Base-by-base conservation (phyloP, 768 basidiomycete genomes). In the Tulasnella calospora region DNA sequence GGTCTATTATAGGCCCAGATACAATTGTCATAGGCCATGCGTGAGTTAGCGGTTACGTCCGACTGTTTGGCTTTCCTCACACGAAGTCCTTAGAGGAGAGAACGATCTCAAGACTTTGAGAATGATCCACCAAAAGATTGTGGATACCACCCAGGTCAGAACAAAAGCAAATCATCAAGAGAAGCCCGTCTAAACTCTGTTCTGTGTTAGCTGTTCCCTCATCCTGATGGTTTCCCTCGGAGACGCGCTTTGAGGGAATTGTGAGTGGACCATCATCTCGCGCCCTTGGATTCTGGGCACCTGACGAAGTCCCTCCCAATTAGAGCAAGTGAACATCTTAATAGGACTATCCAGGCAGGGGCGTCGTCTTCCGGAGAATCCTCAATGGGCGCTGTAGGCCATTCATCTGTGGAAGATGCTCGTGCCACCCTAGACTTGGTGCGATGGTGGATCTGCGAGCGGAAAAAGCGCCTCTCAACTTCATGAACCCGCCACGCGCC, bases 81-180 rank as follows among this genome's bases (percentile, higher is more conserved):
- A 8, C 71, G 38, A 47, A 73, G 7, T 13, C 73, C 92, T 93
- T 84, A 94, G 92, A 0, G 87, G 99, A 27, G 97, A 99, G 80
- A 99, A 99, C 83, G 98, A 99, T 83, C 85, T 99, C 80, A 93
- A 92, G 83, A 92, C 97, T 10, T 85, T 99, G 80, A 88, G 98
- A 21, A 90, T 99, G 81, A 85, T 99, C 0, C 98, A 99, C 83
- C 88, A 89, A 79, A 89, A 87, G 79, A 91, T 95, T 79, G 88
- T 99, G 40, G 98, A 99, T 82, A 99, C 98, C 0, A 92, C 90
- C 0, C 85, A 92, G 21, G 84, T 86, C 55, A 80, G 84, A 35
- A 35, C n/a, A 27, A 35, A 13, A 8, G 13, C 0, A 70, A 13
- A 9, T 38, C 13, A 21, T 12, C 46, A 33, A 61, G 23, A 35